Base-by-base conservation (phyloP, 805 yeast genomes). In the Kregervanrija pseudodelftensis region DNA sequence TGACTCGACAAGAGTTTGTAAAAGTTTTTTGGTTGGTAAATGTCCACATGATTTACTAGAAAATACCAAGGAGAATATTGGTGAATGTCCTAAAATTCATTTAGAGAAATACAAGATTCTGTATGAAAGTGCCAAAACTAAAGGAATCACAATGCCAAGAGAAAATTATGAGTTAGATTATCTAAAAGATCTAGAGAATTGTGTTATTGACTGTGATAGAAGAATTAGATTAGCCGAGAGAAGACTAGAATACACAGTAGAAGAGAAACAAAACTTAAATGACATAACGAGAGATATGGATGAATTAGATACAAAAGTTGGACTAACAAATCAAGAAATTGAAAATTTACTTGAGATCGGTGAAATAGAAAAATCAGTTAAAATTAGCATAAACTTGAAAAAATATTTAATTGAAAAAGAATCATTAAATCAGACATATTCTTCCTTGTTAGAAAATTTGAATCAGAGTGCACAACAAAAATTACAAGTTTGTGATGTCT, bases 401-500 rank as follows among this genome's bases (percentile, higher is more conserved):
- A 70, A 65, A 35, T 61, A 71, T 46, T 71, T 64, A 56, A 48
- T 66, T 34, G 73, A 76, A 50, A 67, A 89, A 52, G 76, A 72
- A 30, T 58, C 59, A 14, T 65, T 79, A 13, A 77, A 82, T 1
- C 76, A 74, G 42, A 74, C 72, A 40, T 80, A 84, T 4, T 66
- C 83, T 36, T 72, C 68, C 22, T 64, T 84, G 7, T 74, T 81
- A 11, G 95, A 86, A 46, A 80, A 78, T 56, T 72, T 83, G 8
- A 93, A 95, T 2, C 91, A 86, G 53, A 76, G 89, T 11, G 87
- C 93, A 1, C 95, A 85, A 57, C 97, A 90, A 56, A 86, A 87
- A 60, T 69, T 90, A 39, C 96, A 89, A 61, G 95, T 87, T 1
- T 90, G 98, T 64, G 85, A 79, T 50, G 80, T 79, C 1, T 90